phyloP scores from a whole-genome alignment of 1,139 yeast species.

The Yamadazyma membranifaciens region DNA sequence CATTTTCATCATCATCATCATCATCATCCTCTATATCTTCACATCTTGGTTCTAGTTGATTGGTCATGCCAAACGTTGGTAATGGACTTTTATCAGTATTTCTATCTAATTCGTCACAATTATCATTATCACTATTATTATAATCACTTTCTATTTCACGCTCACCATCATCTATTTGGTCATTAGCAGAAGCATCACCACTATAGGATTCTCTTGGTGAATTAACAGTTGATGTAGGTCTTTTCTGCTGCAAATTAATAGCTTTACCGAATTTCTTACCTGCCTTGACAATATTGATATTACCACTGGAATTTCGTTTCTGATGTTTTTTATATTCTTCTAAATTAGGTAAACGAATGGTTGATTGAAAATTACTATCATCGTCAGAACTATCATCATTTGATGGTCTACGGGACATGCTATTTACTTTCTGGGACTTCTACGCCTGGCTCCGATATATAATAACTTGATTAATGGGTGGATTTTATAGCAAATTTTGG shows the following conservation, averaged over 20 bases:
- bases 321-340: constrained; percentile 11
- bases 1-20: not conserved
- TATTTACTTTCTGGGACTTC: not conserved
- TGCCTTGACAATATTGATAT: constrained; percentile 26
- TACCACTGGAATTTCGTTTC: constrained; percentile 4
- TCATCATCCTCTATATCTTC: not conserved
- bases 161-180: constrained; percentile 15
- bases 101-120: too few relatives aligned
- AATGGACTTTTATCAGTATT: too few relatives aligned
- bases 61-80: too few relatives aligned
- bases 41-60: too few relatives aligned
- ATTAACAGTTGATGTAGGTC: constrained; percentile 12
- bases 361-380: constrained; percentile 15
- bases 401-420: constrained; percentile 2
- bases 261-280: constrained; percentile 25
- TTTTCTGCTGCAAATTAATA: constrained; percentile 13
- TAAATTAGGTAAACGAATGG: constrained; percentile 15
- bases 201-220: constrained; percentile 27
- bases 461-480: too few relatives aligned
- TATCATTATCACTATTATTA: not conserved
- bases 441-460: too few relatives aligned
- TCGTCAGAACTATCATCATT: constrained; percentile 16
- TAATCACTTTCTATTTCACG: constrained; percentile 7
- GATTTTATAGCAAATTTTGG: too few relatives aligned
- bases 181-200: constrained; percentile 25